Evolutionary conservation across 495 filamentous ascomycete genomes (phyloP), one percentile per base, ranked within the genome.

Genomic region (Aspergillus coremiiformis): DNA sequence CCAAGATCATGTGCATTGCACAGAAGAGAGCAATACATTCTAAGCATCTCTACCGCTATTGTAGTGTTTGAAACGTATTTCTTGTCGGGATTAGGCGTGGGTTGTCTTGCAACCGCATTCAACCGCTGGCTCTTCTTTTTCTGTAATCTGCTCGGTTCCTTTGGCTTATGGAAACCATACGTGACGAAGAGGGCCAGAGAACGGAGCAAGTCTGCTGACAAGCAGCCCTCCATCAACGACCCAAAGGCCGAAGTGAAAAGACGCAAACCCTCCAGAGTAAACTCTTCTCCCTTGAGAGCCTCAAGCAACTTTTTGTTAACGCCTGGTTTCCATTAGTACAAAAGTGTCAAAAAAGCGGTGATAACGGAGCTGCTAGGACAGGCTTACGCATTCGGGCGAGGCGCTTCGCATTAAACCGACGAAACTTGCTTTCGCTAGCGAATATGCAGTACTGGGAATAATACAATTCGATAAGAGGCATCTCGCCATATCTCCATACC

Each of bases 181-280:
- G 92, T 96, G 53, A 98, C 87, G 55, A 93, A 96, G 41, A 96
- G 77, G 15, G 94, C 85, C 24, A 98, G 69, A n/a, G 88, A 89
- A 20, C 90, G 83, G 39, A 93, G 80, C 35, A 89, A 80, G 64
- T 95, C 90, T 10, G 84, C 82, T 54, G 86, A 87, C 55, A 87
- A 77, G 51, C 85, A 90, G 58, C 80, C 85, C 53, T 84, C 85
- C 37, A 96, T 78, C 44, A 97, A 74, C 21, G 79, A 82, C 55
- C 80, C 80, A 45, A 98, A 86, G 2, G 91, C 84, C 23, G 77
- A 68, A 53, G 94, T 76, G 59, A 94, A 94, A 53, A 85, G 80
- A 1, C 77, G 78, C 22, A 95, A 73, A 0, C 86, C 79, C 35
- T 84, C 82, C 30, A 77, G 69, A 1, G 78, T 78, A 48, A 96